Evolutionary conservation across 352 stramenopile genomes (phyloP).

Genomic region (Phytophthora kernoviae): DNA sequence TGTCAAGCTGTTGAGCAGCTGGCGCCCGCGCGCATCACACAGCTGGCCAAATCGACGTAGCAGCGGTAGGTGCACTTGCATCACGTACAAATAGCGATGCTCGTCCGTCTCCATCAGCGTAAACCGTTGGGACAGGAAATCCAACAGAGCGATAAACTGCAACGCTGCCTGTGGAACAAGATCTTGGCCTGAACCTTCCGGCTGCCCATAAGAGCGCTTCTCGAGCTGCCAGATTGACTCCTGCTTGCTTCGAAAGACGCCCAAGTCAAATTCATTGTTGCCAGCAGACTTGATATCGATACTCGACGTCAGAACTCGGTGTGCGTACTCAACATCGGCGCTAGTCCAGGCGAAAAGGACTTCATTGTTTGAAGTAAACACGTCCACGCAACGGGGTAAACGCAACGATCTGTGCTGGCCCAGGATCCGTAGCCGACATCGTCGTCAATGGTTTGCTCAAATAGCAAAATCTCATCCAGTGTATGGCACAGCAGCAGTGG

Average conservation of each 20-base stretch:
- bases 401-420: constrained; percentile 33
- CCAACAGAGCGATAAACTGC: constrained; percentile 55
- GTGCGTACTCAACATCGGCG: constrained; percentile 60
- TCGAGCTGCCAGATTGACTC: constrained; percentile 31
- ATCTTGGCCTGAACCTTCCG: neutral
- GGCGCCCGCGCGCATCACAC: constrained; percentile 30
- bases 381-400: constrained; percentile 66
- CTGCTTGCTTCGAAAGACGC: constrained; percentile 7
- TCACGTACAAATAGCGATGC: constrained; percentile 79
- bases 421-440: constrained; percentile 69
- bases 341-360: constrained; percentile 75
- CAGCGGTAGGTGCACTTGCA: constrained; percentile 66
- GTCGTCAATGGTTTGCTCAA: constrained; percentile 69
- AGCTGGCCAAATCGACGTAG: constrained; percentile 41
- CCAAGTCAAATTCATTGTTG: constrained; percentile 6
- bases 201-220: neutral
- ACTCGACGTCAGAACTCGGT: constrained; percentile 38
- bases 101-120: constrained; percentile 63
- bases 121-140: constrained; percentile 75
- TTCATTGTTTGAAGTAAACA: constrained; percentile 53
- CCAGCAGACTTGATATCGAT: constrained; percentile 11
- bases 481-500: constrained; percentile 69
- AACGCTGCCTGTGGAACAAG: constrained; percentile 35
- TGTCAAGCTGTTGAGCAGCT: constrained; percentile 16
- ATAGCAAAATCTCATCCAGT: constrained; percentile 76